Evolutionary conservation across 2,329 filamentous ascomycete genomes (phyloP), one percentile per base, ranked within the genome.

Genomic region (Apiospora hydei): DNA sequence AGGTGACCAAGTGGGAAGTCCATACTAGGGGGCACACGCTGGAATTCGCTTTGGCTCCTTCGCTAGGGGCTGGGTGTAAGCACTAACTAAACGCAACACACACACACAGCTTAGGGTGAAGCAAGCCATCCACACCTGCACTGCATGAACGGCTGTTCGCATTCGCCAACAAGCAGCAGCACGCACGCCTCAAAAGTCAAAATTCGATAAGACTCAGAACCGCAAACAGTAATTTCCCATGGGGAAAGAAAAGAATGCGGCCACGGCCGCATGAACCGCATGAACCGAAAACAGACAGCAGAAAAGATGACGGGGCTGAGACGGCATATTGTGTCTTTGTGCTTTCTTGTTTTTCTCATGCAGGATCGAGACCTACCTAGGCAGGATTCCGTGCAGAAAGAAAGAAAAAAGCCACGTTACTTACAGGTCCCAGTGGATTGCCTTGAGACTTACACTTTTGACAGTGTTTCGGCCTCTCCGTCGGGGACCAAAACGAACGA

Each of bases 151-250:
- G 44, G 44, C 7, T 49, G 46, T 7, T 49, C 46, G 46, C 6
- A 49, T 49, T 49, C 46, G 46, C 30, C 53, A 61, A 34, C 21
- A 21, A 21, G 16, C 16, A 16, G 24, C 24, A 57, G 13, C 51
- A 30, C 5, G 13, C 11, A 57, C 7, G 14, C 14, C 14, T 18
- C 7, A 30, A 34, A 13, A 57, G 26, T 18, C 13, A 34, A 18
- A 57, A 57, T 21, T 21, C n/a, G 10, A 51, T 24, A 53, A 26
- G 10, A 43, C 6, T 13, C 41, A 43, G 7, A 8, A 53, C 51
- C 51, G 53, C 30, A 61, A 61, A 61, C 53, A 61, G 47, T 8
- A 18, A 53, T 38, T 38, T n/a, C 30, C 49, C 49, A 53, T 53
- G 49, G 21, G 3, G 13, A 21, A 10, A 10, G n/a, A 1, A 24